Conservation (phyloP, 768 basidiomycete species). For the Panaeolus papilionaceus region DNA sequence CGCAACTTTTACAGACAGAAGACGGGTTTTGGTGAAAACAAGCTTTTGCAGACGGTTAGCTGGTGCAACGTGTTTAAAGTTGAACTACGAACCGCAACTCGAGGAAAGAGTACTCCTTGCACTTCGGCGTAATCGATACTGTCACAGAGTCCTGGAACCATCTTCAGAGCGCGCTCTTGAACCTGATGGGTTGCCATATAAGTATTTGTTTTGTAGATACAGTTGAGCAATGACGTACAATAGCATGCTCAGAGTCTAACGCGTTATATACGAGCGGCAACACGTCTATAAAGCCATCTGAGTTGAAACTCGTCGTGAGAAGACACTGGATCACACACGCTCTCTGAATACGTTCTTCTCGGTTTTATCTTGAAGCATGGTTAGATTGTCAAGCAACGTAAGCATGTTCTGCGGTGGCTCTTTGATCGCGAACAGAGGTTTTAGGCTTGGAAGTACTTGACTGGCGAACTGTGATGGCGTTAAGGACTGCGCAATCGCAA, state of each 20-base stretch:
- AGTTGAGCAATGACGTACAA: constrained; percentile 47
- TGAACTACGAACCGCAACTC: constrained; percentile 78
- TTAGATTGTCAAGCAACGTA: constrained; percentile 88
- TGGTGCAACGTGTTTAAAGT: constrained; percentile 2
- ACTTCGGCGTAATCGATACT: constrained; percentile 96
- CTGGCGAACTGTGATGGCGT: constrained; percentile 82
- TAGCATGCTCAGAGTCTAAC: constrained; percentile 91
- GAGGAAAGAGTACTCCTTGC: constrained; percentile 87
- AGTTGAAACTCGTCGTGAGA: not conserved
- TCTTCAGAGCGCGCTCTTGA: constrained; percentile 87
- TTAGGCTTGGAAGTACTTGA: constrained; percentile 84
- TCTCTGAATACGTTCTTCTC: constrained; percentile 86
- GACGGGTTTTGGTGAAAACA: constrained; percentile 91
- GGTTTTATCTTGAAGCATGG: constrained; percentile 88
- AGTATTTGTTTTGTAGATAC: not conserved
- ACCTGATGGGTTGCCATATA: constrained; percentile 53
- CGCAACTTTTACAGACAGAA: constrained; percentile 90
- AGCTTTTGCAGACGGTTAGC: constrained; percentile 51
- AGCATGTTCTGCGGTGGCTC: constrained; percentile 99
- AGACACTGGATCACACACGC: constrained; percentile 56
- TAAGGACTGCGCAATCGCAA: constrained; percentile 82
- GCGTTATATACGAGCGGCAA: constrained; percentile 95
- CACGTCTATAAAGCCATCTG: constrained; percentile 65
- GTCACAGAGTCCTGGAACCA: constrained; percentile 89
- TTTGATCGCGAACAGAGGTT: constrained; percentile 87